Evolutionary conservation across 2,329 filamentous ascomycete species (phyloP), one percentile per base, ranked within the genome.

Genomic region (Byssothecium circinans): DNA sequence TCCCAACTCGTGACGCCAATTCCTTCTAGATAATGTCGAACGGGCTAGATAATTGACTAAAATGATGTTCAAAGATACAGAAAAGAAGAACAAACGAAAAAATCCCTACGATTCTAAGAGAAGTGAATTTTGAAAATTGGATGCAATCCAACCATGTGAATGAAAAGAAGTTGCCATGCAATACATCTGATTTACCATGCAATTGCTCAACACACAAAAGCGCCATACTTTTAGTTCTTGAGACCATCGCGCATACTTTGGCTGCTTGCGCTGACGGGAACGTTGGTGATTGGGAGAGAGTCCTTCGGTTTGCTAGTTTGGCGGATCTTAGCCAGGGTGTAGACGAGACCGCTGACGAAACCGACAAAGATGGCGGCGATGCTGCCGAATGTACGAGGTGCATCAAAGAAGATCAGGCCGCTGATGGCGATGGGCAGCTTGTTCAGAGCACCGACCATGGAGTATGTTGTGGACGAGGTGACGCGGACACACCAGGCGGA

Each of bases 401-500:
- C 91, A 53, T 94, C 84, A 75, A 99, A 99, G 81, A 99, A 99
- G 63, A 99, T 75, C 33, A 99, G 82, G 22, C 94, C 94, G 55
- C 87, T 92, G 58, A 99, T 73, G 45, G 94, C 94, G 61, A 99
- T 91, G 34, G 94, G 94, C 25, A 99, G 85, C 80, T 99, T 99
- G 82, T 99, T 99, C 65, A 99, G 80, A 15, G 92, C 90, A 53
- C 94, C 94, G 47, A 97, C 94, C 92, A 99, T 97, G 23, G 89
- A 95, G 79, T 97, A 99, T 2, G 94, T 99, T 8, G 94, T 99
- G 15, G 91, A 96, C 0, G 91, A 95, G 7, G 94, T 97, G 56
- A 96, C 89, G 58, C 94, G 91, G 56, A 99, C 95, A 70, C 94
- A 97, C 94, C 94, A 99, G 30, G 94, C 94, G 14, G 92, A 96